Base-by-base conservation (phyloP, 176 grass and related monocot genomes). In the Poa pratensis region DNA sequence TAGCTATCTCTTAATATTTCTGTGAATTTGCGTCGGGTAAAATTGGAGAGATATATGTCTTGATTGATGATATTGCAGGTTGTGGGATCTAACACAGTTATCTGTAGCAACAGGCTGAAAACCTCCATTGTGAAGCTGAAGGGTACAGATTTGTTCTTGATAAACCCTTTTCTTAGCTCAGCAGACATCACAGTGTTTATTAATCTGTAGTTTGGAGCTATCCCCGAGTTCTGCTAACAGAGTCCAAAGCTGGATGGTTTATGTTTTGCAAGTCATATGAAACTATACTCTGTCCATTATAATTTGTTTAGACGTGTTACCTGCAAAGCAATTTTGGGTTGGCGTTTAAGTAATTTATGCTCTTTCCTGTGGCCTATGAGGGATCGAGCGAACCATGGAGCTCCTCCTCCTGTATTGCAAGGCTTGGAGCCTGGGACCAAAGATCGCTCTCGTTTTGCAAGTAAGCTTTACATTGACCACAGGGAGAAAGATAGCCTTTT, bases 381-480 rank as follows among this genome's bases (percentile, higher is more conserved):
- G 26, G 63, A 24, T 18, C 40, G 39, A 51, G 34, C 69, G 83
- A 85, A 69, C 11, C 5, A 76, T 64, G 76, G 43, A 69, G 42
- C 34, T 40, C 61, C 58, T 81, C 59, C 76, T 75, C 37, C 8
- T 48, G 35, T 51, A 61, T 76, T 63, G 30, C 54, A 74, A 73
- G 54, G 8, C 7, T 76, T 77, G 22, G 52, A 28, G 20, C 42
- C 46, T 7, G 84, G 80, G 70, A 80, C 89, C 75, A 87, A 86
- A 79, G 49, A 75, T 87, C 75, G 59, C 49, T 32, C 40, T 86
- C 3, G 1, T 80, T 61, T 73, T 83, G 50, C 10, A 79, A 48
- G 68, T 55, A 58, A 75, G 51, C 80, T 84, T 90, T 90, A 69
- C 76, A 80, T 84, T 87, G 89, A 87, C 89, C 75, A 55, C 40